Evolutionary conservation across 106 monocot species (phyloP).

Genomic region (Hemerocallis citrina): DNA sequence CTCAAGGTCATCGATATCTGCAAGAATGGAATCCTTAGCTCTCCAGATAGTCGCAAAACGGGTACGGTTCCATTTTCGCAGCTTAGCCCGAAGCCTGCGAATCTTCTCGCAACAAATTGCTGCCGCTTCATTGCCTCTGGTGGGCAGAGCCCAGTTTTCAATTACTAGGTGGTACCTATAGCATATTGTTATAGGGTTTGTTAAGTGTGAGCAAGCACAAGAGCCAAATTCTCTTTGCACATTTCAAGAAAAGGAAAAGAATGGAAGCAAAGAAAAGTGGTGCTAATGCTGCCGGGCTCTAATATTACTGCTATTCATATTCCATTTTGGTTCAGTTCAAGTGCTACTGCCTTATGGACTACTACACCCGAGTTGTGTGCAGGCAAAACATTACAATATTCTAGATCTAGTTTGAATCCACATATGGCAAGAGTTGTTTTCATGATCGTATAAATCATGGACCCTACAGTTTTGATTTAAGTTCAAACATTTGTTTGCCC

Average conservation of each 20-base stretch:
- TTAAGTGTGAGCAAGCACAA: not conserved
- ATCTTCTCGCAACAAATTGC: too few species aligned
- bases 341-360: not conserved
- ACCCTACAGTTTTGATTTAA: not conserved
- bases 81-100: too few species aligned
- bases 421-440: not conserved
- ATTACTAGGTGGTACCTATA: too few species aligned
- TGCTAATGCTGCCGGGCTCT: not conserved
- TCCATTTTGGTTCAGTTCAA: not conserved
- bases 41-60: too few species aligned
- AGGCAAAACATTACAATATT: not conserved
- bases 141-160: too few species aligned
- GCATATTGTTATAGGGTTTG: not conserved
- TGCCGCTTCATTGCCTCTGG: too few species aligned
- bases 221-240: not conserved
- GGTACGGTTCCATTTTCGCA: too few species aligned
- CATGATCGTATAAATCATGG: not conserved
- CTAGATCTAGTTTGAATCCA: not conserved
- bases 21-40: too few species aligned
- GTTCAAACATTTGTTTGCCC: not conserved
- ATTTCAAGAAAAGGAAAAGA: not conserved
- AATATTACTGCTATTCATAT: not conserved
- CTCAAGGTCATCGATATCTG: too few species aligned
- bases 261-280: not conserved
- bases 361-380: not conserved